Evolutionary conservation across 2,329 filamentous ascomycete species (phyloP), one percentile per base, ranked within the genome.

Genomic region (Hypoxylon sp.): DNA sequence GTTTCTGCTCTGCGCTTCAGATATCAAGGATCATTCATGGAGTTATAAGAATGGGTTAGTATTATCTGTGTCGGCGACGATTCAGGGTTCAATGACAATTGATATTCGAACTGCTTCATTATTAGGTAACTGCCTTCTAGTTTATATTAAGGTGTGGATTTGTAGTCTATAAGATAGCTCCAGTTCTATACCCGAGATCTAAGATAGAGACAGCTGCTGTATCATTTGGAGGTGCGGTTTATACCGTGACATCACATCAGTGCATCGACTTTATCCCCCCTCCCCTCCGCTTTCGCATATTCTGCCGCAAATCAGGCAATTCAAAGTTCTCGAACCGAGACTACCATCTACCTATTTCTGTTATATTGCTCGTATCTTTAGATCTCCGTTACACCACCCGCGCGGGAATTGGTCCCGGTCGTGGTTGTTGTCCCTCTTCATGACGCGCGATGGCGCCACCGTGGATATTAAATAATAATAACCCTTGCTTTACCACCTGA

Each of bases 241-340:
- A 37, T 25, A 20, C 13, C 21, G 23, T 37, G 42, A 19, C 9
- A 15, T 40, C 21, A 4, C 30, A 11, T 17, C 42, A 11, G 15
- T n/a, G 13, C 12, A 2, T 36, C 36, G 43, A 48, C 20, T 59
- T 57, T 59, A 59, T 42, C 56, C 56, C 27, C 27, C 38, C 40
- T 42, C n/a, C n/a, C n/a, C 34, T 40, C 35, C 48, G 52, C 56
- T 53, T 9, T 54, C 29, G 15, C 29, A 56, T 48, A 64, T 64
- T 64, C 60, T 62, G 52, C 62, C 62, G 61, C 41, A 64, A 62
- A 61, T 57, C 48, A 55, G 53, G 53, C 48, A 53, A 50, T 48
- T 44, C 25, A 42, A 17, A n/a, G n/a, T 17, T 15, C 12, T 37
- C 44, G 36, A 42, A 45, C 38, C 29, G 26, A 50, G 25, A 5